Conservation (phyloP, 768 basidiomycete species). For the Podaxis mareebaensis region DNA sequence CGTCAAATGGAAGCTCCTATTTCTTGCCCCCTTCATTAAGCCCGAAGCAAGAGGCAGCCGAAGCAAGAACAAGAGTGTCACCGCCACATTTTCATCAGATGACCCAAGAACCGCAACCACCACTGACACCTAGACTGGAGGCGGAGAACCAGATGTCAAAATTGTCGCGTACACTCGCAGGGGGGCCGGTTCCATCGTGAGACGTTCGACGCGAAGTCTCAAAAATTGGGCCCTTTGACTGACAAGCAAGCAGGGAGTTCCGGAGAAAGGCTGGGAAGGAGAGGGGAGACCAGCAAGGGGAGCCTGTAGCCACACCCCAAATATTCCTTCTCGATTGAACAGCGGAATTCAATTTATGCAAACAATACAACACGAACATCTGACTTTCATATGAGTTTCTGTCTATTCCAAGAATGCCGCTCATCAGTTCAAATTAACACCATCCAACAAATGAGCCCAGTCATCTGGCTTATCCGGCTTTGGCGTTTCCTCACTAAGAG, state of each 20-base stretch:
- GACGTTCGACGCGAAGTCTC: conserved; percentile 35
- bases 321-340: no score
- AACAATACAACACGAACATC: neutral
- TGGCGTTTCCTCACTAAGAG: conserved; percentile 25
- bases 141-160: conserved; percentile 20
- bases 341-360: no score
- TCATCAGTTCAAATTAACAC: conserved; percentile 21
- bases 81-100: neutral
- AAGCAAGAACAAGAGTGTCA: neutral
- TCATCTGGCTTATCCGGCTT: conserved; percentile 29
- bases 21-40: neutral
- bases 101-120: neutral
- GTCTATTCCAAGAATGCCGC: neutral
- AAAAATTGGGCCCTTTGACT: neutral
- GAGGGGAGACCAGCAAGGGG: neutral
- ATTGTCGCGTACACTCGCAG: conserved; percentile 43
- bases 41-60: neutral
- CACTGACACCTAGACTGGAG: neutral
- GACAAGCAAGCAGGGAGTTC: neutral
- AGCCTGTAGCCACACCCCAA: no score
- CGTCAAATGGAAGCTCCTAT: neutral
- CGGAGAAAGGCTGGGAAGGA: neutral
- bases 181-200: conserved; percentile 51
- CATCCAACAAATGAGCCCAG: conserved; percentile 26
- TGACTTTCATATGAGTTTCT: neutral